Evolutionary conservation across 352 stramenopile genomes (phyloP), one percentile per base, ranked within the genome.

Genomic region (Phytopythium litorale): DNA sequence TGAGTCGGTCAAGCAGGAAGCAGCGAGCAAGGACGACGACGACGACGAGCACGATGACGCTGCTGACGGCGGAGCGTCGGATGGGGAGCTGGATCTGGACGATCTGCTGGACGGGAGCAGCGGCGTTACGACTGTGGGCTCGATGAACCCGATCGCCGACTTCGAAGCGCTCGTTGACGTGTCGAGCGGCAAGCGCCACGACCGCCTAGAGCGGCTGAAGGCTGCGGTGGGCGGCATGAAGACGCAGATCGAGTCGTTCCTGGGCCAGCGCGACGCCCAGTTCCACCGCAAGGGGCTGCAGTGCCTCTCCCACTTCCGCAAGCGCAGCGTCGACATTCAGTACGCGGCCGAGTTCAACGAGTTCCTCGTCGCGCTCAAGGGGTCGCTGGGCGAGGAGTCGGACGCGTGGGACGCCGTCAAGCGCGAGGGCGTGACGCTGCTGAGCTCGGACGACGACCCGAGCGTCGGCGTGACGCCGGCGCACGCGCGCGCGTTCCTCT

Each of bases 81-180:
- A 94, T 45, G 73, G 71, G 30, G 76, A 85, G 32, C 55, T 94
- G 25, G 81, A 94, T 54, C 64, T 90, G 63, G 84, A 94, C 55
- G 84, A 91, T 37, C 65, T 94, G 9, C 59, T 94, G 56, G 84
- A 88, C 53, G 72, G 76, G 15, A 75, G 75, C 40, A 73, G 82
- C 30, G 28, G 37, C 28, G 80, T 92, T 18, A 87, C 79, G 40
- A 73, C 43, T 33, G 79, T 94, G n/a, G 85, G 85, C 0, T 91
- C 83, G 1, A 91, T 94, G 83, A 94, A 92, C 56, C 85, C 85
- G 16, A 83, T 94, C 38, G 79, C 83, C 2, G 85, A 94, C 57
- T 94, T 94, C 67, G 85, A 94, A 49, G 66, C 73, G 19, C 73
- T 94, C 12, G 52, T 92, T 3, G 79, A 88, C 35, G 66, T 62